phyloP scores from a whole-genome alignment of 768 basidiomycete species.

The Panaeolus papilionaceus region DNA sequence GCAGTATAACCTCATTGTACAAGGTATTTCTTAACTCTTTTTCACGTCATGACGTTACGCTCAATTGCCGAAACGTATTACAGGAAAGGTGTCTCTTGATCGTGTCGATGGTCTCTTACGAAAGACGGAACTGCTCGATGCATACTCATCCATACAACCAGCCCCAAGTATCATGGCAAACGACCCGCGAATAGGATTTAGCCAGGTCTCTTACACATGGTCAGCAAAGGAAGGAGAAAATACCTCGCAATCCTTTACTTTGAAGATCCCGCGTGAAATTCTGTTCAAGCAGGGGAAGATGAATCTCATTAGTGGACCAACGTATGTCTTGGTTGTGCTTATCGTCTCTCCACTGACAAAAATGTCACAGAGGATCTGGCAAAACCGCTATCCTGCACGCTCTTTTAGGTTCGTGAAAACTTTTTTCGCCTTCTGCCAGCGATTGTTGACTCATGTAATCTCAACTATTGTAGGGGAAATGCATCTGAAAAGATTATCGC shows the following conservation, averaged over 20 bases:
- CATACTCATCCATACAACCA: background rate
- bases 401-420: conserved; percentile 29
- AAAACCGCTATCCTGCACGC: conserved; percentile 14
- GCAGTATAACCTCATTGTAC: conserved; percentile 29
- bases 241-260: conserved; percentile 51
- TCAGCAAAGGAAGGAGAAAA: conserved; percentile 38
- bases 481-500: conserved; percentile 55
- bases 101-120: conserved; percentile 48
- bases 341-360: background rate
- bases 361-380: conserved; percentile 4
- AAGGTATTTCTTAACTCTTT: conserved; percentile 32
- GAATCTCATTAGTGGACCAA: conserved; percentile 63
- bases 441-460: background rate
- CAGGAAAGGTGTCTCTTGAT: conserved; percentile 66
- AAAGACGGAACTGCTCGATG: conserved; percentile 45
- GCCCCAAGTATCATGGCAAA: conserved; percentile 19
- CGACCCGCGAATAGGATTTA: conserved; percentile 47
- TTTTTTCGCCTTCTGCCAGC: background rate
- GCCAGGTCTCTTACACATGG: conserved; percentile 60
- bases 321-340: conserved; percentile 35
- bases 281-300: conserved; percentile 56
- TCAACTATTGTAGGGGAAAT: conserved; percentile 42
- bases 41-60: background rate
- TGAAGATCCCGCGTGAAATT: conserved; percentile 58
- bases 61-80: background rate